Evolutionary conservation across 148 eudicot genomes (phyloP).

Genomic region (Selenicereus undatus): DNA sequence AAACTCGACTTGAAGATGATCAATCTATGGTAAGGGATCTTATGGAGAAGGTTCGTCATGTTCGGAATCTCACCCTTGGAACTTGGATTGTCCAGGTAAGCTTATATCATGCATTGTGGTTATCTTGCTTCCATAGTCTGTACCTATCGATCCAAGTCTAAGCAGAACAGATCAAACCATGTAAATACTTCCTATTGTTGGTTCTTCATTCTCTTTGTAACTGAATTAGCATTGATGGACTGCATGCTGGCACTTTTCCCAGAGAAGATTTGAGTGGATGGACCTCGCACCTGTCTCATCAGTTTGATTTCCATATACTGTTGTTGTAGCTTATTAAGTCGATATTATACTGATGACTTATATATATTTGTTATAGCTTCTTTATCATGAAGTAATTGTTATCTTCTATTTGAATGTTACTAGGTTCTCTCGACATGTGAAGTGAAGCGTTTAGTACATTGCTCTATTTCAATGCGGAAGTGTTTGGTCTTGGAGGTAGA

Average conservation of each 20-base stretch:
- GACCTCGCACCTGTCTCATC: not conserved
- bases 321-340: too few relatives aligned
- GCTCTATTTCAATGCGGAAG: not conserved
- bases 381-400: not conserved
- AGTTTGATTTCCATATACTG: too few relatives aligned
- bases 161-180: not conserved
- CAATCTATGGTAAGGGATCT: not conserved
- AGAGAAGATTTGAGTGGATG: not conserved
- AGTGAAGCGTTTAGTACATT: not conserved
- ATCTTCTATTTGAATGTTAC: not conserved
- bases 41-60: slow-evolving; percentile 4
- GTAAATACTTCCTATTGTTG: not conserved
- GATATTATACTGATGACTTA: too few relatives aligned
- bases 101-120: not conserved
- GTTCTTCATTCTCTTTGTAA: not conserved
- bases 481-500: not conserved
- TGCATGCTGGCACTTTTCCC: not conserved
- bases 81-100: slow-evolving; percentile 23
- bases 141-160: not conserved
- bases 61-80: slow-evolving; percentile 5
- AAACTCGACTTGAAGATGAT: not conserved
- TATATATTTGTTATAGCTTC: not conserved
- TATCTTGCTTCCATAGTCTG: too few relatives aligned
- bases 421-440: slow-evolving; percentile 11
- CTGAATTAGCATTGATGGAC: not conserved